Evolutionary conservation across 805 yeast genomes (phyloP), one percentile per base, ranked within the genome.

Genomic region (Candida easanensis): DNA sequence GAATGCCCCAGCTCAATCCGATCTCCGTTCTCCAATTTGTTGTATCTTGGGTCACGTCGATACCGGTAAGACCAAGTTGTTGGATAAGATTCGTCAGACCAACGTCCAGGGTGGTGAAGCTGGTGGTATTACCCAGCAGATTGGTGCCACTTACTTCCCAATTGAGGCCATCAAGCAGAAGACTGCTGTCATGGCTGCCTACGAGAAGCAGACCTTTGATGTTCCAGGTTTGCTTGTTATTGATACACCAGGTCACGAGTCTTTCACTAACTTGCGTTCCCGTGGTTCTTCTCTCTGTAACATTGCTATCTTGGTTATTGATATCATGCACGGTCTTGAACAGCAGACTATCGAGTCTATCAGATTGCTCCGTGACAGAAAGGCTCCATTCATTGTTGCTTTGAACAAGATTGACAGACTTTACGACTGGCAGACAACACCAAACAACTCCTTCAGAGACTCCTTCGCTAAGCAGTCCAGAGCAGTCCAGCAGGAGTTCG

Each of bases 41-140:
- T 89, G 97, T 84, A 93, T 93, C 61, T 77, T 93, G 67, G 99
- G 99, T 64, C 99, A 93, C 74, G 99, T 93, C 69, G 99, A 93
- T 77, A 93, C 99, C 45, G 99, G 99, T 82, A 93, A 93, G 70
- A 93, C 99, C 54, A 93, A 93, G 66, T 78, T 93, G 53, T 76
- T 93, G 65, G 99, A 93, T 65, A 93, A 93, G 69, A 83, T 93
- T 56, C 91, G 99, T 73, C 97, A 91, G 73, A 93, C 98, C 33
- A 93, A 93, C 62, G 99, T 93, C 49, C 99, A 93, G 74, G 99
- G 97, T 66, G 99, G 99, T 63, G 99, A 93, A 73, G 99, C 99
- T 43, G 99, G 99, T 74, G 99, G 99, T 74, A 93, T 93, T 66
- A 93, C 99, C 52, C 99, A 93, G 77, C 99, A 93, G 71, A 93